Percentiles rank a stretch among this genome's conserved stretches.
These are phyloP conservation scores for Vigna nakashimae DNA, from an alignment of 306 rosid genomes.

Conservation along the genomic window DNA sequence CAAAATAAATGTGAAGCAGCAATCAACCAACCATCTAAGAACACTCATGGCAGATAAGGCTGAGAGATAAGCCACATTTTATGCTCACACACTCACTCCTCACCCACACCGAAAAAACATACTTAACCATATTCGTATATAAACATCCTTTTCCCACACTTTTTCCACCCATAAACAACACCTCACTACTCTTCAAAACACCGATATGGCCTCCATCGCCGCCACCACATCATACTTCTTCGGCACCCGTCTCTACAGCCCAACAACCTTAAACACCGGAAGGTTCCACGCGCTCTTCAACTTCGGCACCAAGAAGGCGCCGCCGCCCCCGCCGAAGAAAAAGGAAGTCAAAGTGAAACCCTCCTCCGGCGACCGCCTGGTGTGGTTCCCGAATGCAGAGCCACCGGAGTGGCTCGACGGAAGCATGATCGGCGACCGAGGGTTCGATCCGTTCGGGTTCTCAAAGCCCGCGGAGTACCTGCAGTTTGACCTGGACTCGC, in stretches of 20 bases:
- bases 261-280: conserved; percentile 29
- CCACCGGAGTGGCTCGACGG: conserved; percentile 88
- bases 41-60: conserved; percentile 62
- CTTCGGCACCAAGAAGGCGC: conserved; percentile 46
- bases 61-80: conserved; percentile 49
- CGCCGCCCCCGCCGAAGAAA: conserved; percentile 51
- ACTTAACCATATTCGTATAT: background rate
- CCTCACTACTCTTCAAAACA: background rate
- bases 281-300: conserved; percentile 58
- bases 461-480: conserved; percentile 76
- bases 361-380: conserved; percentile 44
- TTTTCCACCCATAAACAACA: conserved; percentile 25
- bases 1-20: conserved; percentile 50
- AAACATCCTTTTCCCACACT: conserved; percentile 31
- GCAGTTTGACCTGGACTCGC: conserved; percentile 71
- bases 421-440: conserved; percentile 64
- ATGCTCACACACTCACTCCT: conserved; percentile 37
- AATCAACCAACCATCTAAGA: conserved; percentile 45
- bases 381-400: conserved; percentile 70
- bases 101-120: background rate
- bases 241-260: conserved; percentile 51
- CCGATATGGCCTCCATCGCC: conserved; percentile 58
- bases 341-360: conserved; percentile 25
- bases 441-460: conserved; percentile 75
- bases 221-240: conserved; percentile 66